Evolutionary conservation across 805 yeast species (phyloP).

Genomic region (Lipomyces oligophaga): DNA sequence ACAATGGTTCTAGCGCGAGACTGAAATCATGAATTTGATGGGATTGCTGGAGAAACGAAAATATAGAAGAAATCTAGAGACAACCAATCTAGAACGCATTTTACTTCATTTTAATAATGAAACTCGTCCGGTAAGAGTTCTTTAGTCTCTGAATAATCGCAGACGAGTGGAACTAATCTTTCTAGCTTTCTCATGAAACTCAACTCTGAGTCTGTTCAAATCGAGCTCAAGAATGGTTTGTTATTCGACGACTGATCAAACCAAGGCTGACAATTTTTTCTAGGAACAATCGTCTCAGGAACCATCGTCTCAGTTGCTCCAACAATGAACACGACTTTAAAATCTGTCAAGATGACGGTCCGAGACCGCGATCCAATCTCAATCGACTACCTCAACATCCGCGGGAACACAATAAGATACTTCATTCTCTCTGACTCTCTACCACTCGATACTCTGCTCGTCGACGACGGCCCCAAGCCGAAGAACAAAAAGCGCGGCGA

Average conservation of each 20-base stretch:
- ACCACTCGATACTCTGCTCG: conserved; percentile 52
- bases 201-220: conserved; percentile 79
- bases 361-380: conserved; percentile 64
- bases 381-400: conserved; percentile 72
- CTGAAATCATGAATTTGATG: no score
- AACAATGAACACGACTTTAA: conserved; percentile 79
- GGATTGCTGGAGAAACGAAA: no score
- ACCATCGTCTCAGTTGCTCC: conserved; percentile 82
- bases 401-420: conserved; percentile 86
- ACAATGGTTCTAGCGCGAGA: no score
- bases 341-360: conserved; percentile 74
- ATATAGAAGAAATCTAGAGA: no score
- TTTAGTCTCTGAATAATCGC: background rate
- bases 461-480: conserved; percentile 45
- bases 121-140: conserved; percentile 50
- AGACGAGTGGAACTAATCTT: background rate
- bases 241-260: background rate
- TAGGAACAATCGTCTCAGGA: conserved; percentile 69
- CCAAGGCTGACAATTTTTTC: background rate
- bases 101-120: conserved; percentile 48
- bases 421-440: conserved; percentile 81
- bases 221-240: conserved; percentile 82
- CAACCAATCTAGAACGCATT: no score
- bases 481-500: conserved; percentile 32
- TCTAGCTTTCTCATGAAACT: conserved; percentile 72